These are phyloP conservation scores for Ganoderma lingzhi DNA, from an alignment of 1,284 basidiomycete genomes.

Conservation along the genomic window DNA sequence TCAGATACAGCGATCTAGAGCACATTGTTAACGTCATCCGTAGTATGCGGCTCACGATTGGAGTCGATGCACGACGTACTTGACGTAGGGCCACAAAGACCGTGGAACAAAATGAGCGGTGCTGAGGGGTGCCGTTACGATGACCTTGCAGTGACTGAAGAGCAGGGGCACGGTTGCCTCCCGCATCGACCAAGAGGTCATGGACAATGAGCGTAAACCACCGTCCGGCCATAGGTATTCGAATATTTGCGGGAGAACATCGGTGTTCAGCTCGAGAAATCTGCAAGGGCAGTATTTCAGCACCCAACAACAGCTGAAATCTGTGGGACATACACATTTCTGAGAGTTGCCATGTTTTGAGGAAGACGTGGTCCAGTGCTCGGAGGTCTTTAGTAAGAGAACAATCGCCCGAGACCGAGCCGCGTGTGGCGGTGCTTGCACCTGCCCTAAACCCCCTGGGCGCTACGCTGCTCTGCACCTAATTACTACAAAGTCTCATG, in stretches of 20 bases:
- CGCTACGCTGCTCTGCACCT: no score
- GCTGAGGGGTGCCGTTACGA: neutral
- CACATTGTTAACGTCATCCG: neutral
- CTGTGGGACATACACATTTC: neutral
- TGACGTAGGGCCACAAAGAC: conserved; percentile 2
- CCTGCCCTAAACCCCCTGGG: no score
- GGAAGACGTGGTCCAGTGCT: neutral
- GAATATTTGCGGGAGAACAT: neutral
- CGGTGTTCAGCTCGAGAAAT: neutral
- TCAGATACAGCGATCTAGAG: neutral
- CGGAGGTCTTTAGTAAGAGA: no score
- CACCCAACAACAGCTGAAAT: neutral
- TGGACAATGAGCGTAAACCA: neutral
- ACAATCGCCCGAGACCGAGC: no score
- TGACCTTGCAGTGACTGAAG: neutral
- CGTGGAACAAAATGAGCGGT: neutral
- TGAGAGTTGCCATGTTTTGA: neutral
- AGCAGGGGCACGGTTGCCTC: neutral
- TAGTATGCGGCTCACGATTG: neutral
- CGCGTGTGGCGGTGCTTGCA: no score
- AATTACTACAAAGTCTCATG: no score
- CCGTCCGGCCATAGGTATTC: neutral
- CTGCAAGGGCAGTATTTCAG: neutral
- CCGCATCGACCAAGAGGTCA: neutral
- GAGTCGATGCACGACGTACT: neutral